phyloP scores from a whole-genome alignment of 108 stramenopile species.

The Skeletonema grethae region DNA sequence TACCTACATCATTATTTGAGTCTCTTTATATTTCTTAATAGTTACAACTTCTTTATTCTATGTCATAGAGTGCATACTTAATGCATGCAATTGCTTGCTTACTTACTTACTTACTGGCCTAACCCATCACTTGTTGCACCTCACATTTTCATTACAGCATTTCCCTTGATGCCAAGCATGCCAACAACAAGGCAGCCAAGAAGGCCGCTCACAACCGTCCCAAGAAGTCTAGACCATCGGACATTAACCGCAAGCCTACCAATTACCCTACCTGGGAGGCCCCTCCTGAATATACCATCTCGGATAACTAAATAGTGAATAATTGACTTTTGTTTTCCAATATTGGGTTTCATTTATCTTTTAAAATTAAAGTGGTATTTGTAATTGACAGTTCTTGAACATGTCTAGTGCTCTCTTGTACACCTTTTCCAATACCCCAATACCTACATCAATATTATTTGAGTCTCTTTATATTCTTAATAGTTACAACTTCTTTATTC shows the following conservation, averaged over 20 bases:
- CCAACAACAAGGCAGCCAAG: constrained; percentile 83
- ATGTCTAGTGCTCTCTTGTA: too few relatives aligned
- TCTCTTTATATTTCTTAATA: not conserved
- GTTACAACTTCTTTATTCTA: not conserved
- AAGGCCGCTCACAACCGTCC: constrained; percentile 84
- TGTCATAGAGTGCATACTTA: not conserved
- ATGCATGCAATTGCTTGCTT: too few relatives aligned
- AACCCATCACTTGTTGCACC: not conserved
- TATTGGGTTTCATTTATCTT: not conserved
- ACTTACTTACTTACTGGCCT: not conserved
- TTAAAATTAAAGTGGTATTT: constrained; percentile 1
- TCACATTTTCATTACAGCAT: constrained; percentile 12
- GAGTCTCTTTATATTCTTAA: not conserved
- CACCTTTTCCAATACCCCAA: too few relatives aligned
- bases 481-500: not conserved
- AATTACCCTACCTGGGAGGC: constrained; percentile 66
- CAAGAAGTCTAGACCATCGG: constrained; percentile 76
- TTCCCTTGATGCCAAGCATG: constrained; percentile 74
- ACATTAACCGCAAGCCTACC: constrained; percentile 78
- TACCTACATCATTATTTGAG: too few relatives aligned
- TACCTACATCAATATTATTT: too few relatives aligned
- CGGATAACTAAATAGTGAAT: constrained; percentile 35
- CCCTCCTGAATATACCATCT: constrained; percentile 79
- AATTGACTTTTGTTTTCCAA: not conserved
- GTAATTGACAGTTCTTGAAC: not conserved